Base-by-base conservation (phyloP, 176 grass and related monocot species). In the Oryza officinalis region DNA sequence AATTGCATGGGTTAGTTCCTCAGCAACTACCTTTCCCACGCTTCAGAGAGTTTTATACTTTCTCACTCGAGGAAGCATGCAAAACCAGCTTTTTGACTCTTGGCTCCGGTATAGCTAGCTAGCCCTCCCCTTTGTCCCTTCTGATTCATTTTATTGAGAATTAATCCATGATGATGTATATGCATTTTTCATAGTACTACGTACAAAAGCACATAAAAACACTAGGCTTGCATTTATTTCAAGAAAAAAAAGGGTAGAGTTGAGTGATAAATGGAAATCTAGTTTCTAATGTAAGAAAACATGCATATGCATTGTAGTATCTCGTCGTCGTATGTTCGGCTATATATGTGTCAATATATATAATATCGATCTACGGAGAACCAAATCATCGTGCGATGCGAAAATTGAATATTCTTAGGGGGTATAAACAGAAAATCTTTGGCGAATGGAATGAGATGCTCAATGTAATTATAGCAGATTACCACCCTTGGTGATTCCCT, bases 401-500 rank as follows among this genome's bases (percentile, higher is more conserved):
- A 65, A 79, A 65, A 40, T 72, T 28, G 45, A 65, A 44, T 31
- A 49, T 20, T 63, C 28, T 1, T 13, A 15, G 40, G 17, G 43
- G 64, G 64, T n/a, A 6, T 69, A 37, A 11, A 37, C 3, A 32
- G 38, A 66, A 31, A 49, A 25, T 10, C 10, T 67, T 52, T 65
- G 63, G 37, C 1, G 54, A 66, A 27, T 81, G 54, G 83, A 77
- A 81, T 72, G 30, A 77, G 74, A 86, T 90, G 79, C 83, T 77
- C 72, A 73, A 52, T 22, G 80, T 57, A 60, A 45, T 61, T 61
- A 25, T 45, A 38, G 78, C 83, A 60, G 20, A 76, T 82, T 46
- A 63, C 76, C 61, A 11, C 14, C 61, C 8, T 18, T 31, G 49
- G 57, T 68, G 93, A 96, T 96, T 93, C 90, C 69, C 41, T 49